Percentiles rank a stretch among this genome's conserved stretches.
Conservation (phyloP, 2,329 filamentous ascomycete genomes). For the Alternaria viburni region DNA sequence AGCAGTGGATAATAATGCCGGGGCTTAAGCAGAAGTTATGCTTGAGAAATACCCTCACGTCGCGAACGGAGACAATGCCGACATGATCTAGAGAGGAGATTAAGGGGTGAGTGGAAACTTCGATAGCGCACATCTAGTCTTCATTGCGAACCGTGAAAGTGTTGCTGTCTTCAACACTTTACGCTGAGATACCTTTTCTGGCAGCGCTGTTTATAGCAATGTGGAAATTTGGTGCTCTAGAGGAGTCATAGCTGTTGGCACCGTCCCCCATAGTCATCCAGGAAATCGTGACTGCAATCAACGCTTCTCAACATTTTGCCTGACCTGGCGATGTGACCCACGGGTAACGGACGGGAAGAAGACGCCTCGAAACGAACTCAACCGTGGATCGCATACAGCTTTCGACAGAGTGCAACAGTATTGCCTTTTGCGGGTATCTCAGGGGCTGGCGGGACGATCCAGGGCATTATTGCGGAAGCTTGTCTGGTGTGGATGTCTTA, state of each 20-base stretch:
- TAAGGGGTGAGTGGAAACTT: background rate
- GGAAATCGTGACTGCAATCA: background rate
- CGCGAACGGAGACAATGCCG: background rate
- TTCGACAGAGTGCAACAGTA: background rate
- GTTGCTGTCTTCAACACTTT: constrained; percentile 3
- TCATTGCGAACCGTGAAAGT: background rate
- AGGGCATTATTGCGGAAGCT: constrained; percentile 4
- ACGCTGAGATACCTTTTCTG: background rate
- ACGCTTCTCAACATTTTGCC: background rate
- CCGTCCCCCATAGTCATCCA: background rate
- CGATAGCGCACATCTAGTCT: background rate
- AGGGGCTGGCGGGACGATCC: constrained; percentile 5
- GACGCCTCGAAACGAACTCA: background rate
- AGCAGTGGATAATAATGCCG: background rate
- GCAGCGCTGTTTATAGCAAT: background rate
- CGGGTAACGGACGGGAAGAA: background rate
- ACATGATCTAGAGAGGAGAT: background rate
- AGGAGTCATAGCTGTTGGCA: background rate
- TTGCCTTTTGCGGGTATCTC: background rate
- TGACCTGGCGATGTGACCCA: background rate
- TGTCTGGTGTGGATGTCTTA: constrained; percentile 4
- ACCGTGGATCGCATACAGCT: background rate
- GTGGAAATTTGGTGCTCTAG: background rate
- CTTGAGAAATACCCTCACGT: background rate
- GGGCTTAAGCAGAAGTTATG: background rate